These are phyloP conservation scores for Lipomyces yamadae DNA, from an alignment of 805 yeast species.

Conservation along the genomic window DNA sequence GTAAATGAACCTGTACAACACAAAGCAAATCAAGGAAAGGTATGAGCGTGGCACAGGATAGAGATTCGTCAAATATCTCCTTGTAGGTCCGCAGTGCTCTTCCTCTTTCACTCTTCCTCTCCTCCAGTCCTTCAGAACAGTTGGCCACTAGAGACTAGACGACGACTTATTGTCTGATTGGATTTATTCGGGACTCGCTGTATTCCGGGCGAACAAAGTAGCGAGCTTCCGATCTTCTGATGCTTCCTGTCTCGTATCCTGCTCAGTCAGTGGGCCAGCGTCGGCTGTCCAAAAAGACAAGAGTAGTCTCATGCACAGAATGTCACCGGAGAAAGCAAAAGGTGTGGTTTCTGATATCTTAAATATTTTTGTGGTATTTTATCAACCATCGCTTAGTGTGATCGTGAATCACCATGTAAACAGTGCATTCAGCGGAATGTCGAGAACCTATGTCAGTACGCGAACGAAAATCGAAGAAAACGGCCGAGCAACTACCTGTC, in stretches of 20 bases:
- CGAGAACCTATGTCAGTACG: constrained; percentile 28
- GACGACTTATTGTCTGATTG: too few relatives aligned
- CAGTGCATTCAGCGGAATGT: constrained; percentile 31
- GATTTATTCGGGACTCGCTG: too few relatives aligned
- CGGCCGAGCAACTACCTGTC: background rate
- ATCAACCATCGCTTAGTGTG: constrained; percentile 25
- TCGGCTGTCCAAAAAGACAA: constrained; percentile 5
- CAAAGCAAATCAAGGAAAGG: too few relatives aligned
- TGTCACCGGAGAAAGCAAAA: constrained; percentile 37
- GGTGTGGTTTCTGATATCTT: constrained; percentile 10
- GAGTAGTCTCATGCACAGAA: constrained; percentile 35
- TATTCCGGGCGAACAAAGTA: background rate
- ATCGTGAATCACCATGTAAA: constrained; percentile 34
- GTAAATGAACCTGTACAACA: too few relatives aligned
- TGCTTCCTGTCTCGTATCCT: background rate
- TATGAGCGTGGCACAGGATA: too few relatives aligned
- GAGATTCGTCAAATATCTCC: too few relatives aligned
- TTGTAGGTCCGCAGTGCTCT: too few relatives aligned
- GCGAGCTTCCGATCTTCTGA: background rate
- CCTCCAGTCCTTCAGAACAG: background rate
- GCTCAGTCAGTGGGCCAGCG: background rate
- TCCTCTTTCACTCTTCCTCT: too few relatives aligned
- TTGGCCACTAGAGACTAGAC: too few relatives aligned
- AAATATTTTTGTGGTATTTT: background rate
- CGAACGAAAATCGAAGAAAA: constrained; percentile 6